These are phyloP conservation scores for Comarum palustre DNA, from an alignment of 306 rosid species.

Conservation along the genomic window DNA sequence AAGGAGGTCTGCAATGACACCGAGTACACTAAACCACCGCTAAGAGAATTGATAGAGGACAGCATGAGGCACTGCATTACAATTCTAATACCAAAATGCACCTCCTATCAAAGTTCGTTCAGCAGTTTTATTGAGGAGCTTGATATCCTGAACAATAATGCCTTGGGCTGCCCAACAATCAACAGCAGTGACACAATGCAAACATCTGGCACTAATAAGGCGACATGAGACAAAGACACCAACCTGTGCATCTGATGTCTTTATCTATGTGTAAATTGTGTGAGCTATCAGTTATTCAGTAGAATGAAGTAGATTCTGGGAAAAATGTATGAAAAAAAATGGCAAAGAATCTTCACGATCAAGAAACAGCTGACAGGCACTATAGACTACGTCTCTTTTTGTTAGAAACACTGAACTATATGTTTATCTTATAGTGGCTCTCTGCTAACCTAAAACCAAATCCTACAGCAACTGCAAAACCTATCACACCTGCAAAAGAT, in stretches of 20 bases:
- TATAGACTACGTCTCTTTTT: neutral
- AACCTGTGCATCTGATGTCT: neutral
- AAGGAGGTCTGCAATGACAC: neutral
- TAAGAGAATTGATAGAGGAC: neutral
- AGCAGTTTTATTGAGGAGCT: neutral
- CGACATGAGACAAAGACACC: neutral
- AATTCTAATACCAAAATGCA: neutral
- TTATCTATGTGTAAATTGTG: neutral
- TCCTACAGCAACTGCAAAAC: neutral
- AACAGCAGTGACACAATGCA: neutral
- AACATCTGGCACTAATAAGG: neutral
- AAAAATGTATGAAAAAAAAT: neutral
- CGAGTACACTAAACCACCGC: neutral
- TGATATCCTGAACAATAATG: neutral
- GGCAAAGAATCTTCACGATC: neutral
- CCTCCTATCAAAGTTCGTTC: neutral
- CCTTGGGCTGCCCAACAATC: neutral
- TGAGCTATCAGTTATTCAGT: neutral
- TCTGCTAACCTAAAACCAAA: neutral
- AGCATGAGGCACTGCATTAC: neutral
- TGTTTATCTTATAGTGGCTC: neutral
- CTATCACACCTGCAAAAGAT: neutral
- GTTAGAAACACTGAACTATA: neutral
- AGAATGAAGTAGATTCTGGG: neutral
- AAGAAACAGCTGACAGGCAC: neutral